These are phyloP conservation scores for Conticribra weissflogii DNA, from an alignment of 108 stramenopile species.

Conservation along the genomic window DNA sequence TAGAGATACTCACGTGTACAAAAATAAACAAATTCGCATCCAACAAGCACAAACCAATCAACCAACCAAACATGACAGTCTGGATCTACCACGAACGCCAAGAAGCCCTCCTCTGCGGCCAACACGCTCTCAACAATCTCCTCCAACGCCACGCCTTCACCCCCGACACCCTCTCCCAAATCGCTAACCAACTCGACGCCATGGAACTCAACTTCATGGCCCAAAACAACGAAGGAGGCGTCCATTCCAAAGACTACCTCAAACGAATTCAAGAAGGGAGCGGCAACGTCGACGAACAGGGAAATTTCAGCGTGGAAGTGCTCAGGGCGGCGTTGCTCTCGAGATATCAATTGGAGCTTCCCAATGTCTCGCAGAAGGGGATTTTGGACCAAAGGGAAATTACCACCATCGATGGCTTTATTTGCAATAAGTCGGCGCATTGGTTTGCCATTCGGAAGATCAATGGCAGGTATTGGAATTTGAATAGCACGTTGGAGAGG, in stretches of 20 bases:
- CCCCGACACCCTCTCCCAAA: conserved; percentile 69
- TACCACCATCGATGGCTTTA: conserved; percentile 76
- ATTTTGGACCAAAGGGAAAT: conserved; percentile 49
- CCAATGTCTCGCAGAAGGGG: conserved; percentile 57
- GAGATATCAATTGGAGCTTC: conserved; percentile 50
- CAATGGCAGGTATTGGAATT: conserved; percentile 84
- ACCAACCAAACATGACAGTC: not conserved
- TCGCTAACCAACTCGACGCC: conserved; percentile 83
- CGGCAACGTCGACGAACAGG: conserved; percentile 77
- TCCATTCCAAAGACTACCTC: conserved; percentile 72
- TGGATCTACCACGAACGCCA: conserved; percentile 94
- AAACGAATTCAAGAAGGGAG: conserved; percentile 70
- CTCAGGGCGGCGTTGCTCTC: conserved; percentile 64
- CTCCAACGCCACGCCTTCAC: conserved; percentile 72
- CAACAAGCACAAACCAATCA: too few relatives aligned
- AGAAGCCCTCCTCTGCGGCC: conserved; percentile 86
- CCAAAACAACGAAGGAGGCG: conserved; percentile 72
- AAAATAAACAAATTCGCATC: too few relatives aligned
- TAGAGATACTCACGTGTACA: too few relatives aligned
- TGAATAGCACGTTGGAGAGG: conserved; percentile 71
- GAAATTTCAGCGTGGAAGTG: conserved; percentile 88
- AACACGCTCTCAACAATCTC: conserved; percentile 93
- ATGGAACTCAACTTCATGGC: conserved; percentile 85
- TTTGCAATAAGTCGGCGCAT: conserved; percentile 73
- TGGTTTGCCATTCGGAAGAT: conserved; percentile 93